Evolutionary conservation across 164 flowering plant genomes (phyloP).

Genomic region (Tetracentron sinense): DNA sequence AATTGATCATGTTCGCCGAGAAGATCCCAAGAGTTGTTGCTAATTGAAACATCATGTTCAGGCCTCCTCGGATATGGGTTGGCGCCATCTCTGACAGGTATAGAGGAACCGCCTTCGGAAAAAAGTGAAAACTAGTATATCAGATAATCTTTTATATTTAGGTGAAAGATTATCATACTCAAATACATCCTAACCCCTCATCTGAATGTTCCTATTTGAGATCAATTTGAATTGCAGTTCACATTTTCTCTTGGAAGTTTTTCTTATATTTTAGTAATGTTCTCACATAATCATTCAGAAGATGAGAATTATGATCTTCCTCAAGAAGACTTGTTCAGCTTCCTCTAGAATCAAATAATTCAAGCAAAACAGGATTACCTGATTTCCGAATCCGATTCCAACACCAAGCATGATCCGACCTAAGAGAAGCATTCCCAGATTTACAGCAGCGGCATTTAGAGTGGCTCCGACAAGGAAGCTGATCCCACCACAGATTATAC

Average conservation of each 20-base stretch:
- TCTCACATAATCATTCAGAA: not conserved
- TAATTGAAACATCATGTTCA: conserved; percentile 93
- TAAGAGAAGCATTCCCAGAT: conserved; percentile 67
- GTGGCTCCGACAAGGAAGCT: conserved; percentile 72
- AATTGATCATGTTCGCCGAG: conserved; percentile 92
- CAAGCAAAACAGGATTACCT: conserved; percentile 36
- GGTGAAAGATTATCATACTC: not conserved
- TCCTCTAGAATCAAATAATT: not conserved
- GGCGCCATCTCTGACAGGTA: conserved; percentile 97
- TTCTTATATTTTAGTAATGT: not conserved
- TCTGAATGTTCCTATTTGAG: too few relatives aligned
- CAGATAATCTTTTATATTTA: not conserved
- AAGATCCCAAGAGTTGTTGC: conserved; percentile 93
- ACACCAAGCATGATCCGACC: conserved; percentile 93
- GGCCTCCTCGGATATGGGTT: conserved; percentile 77
- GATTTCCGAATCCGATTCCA: conserved; percentile 94
- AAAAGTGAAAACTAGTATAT: not conserved
- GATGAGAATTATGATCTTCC: not conserved
- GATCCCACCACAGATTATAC: conserved; percentile 73
- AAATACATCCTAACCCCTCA: not conserved
- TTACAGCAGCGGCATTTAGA: conserved; percentile 63
- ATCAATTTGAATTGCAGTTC: too few relatives aligned
- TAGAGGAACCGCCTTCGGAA: conserved; percentile 69
- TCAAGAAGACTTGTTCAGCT: not conserved
- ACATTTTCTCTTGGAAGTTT: too few relatives aligned